Conservation (phyloP, 345 rosid genomes). For the Excoecaria agallocha region DNA sequence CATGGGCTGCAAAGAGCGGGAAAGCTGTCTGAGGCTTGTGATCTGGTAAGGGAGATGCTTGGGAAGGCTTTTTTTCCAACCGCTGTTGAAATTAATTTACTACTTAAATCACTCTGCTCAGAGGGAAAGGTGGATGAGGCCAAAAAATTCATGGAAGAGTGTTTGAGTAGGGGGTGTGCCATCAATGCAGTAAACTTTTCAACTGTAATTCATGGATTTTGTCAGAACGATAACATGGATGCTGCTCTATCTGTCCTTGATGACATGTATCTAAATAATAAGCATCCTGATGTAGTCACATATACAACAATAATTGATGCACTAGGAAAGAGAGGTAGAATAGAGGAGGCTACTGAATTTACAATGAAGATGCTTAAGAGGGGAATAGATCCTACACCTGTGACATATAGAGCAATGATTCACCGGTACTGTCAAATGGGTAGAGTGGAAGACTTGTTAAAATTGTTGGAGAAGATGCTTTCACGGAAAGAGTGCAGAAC, state of each 20-base stretch:
- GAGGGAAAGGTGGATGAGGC: slow-evolving; percentile 60
- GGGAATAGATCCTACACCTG: slow-evolving; percentile 84
- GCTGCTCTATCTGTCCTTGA: slow-evolving; percentile 85
- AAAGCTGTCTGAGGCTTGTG: slow-evolving; percentile 72
- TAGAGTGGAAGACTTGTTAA: slow-evolving; percentile 69
- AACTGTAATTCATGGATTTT: slow-evolving; percentile 81
- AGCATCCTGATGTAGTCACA: slow-evolving; percentile 78
- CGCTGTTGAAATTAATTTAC: slow-evolving; percentile 77
- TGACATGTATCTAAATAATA: slow-evolving; percentile 89
- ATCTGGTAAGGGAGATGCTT: slow-evolving; percentile 74
- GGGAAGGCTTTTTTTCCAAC: slow-evolving; percentile 63
- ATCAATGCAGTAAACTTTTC: slow-evolving; percentile 82
- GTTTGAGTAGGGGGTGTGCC: slow-evolving; percentile 68
- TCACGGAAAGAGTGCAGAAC: slow-evolving; percentile 59
- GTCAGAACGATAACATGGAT: slow-evolving; percentile 59
- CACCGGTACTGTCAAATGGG: slow-evolving; percentile 74
- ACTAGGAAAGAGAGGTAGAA: slow-evolving; percentile 64
- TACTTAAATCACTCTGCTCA: slow-evolving; percentile 67
- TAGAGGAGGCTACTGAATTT: slow-evolving; percentile 62
- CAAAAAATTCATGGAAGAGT: slow-evolving; percentile 73
- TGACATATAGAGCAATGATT: slow-evolving; percentile 73
- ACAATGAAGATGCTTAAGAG: slow-evolving; percentile 64
- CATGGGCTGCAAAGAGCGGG: slow-evolving; percentile 88
- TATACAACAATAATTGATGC: slow-evolving; percentile 69
- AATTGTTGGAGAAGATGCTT: slow-evolving; percentile 72